These are phyloP conservation scores for Penicillium antarcticum DNA, from an alignment of 495 filamentous ascomycete genomes.

Conservation along the genomic window DNA sequence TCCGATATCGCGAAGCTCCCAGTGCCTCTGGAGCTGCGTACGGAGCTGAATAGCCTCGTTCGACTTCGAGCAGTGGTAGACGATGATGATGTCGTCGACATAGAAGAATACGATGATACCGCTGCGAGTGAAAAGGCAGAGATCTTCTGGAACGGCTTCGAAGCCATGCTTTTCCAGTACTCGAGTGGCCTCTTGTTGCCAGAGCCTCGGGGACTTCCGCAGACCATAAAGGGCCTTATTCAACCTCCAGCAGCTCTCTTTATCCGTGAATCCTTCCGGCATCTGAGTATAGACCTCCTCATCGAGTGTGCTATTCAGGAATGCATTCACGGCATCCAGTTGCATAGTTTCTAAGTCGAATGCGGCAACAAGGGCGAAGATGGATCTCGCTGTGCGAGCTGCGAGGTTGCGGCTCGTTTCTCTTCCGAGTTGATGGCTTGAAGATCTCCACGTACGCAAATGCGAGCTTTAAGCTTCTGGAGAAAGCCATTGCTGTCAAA, in stretches of 20 bases:
- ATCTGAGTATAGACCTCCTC: slow-evolving; percentile 10
- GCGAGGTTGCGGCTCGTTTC: slow-evolving; percentile 19
- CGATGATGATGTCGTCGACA: too few species aligned
- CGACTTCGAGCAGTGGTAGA: slow-evolving; percentile 13
- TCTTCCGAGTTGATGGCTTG: slow-evolving; percentile 6
- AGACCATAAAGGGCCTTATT: slow-evolving; percentile 19
- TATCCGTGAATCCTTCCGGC: slow-evolving; percentile 5
- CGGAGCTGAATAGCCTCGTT: too few species aligned
- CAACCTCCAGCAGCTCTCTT: slow-evolving; percentile 1
- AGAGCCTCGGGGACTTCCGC: slow-evolving; percentile 16
- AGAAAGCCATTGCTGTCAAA: slow-evolving; percentile 18
- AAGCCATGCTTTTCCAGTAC: slow-evolving; percentile 12
- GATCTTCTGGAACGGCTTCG: slow-evolving; percentile 8
- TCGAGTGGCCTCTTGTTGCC: slow-evolving; percentile 12
- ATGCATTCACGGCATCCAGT: slow-evolving; percentile 27
- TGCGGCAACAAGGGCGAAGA: slow-evolving; percentile 22
- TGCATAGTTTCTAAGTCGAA: slow-evolving; percentile 24
- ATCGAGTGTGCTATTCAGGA: slow-evolving; percentile 19
- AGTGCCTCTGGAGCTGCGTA: too few species aligned
- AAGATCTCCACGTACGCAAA: slow-evolving; percentile 26
- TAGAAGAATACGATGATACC: too few species aligned
- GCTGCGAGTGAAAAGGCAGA: slow-evolving; percentile 13
- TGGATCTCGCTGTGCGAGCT: slow-evolving; percentile 12
- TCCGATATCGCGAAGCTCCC: slow-evolving; percentile 10
- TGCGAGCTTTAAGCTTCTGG: slow-evolving; percentile 25